These are phyloP conservation scores for Epichloe festucae DNA, from an alignment of 2,329 filamentous ascomycete genomes.

Conservation along the genomic window DNA sequence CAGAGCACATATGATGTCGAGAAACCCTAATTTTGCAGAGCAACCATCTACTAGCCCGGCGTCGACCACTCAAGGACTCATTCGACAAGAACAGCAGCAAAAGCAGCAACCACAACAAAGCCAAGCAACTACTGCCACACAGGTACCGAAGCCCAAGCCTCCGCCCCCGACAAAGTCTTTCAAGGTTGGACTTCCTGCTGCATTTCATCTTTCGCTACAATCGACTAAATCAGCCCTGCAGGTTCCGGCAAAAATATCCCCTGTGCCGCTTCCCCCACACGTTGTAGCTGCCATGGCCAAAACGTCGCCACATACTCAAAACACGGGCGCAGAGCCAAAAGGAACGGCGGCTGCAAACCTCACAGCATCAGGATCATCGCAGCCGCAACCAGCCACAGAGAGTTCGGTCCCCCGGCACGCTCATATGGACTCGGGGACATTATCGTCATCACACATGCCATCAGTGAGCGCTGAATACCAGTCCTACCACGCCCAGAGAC, in stretches of 20 bases:
- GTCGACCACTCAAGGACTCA: not conserved
- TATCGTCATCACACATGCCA: constrained; percentile 4
- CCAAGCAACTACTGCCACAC: constrained; percentile 1
- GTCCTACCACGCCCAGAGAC: not conserved
- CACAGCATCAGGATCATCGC: constrained; percentile 5
- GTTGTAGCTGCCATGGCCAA: constrained; percentile 26
- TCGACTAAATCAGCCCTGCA: constrained; percentile 18
- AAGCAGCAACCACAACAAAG: not conserved
- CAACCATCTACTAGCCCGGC: constrained; percentile 4
- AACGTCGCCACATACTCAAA: not conserved
- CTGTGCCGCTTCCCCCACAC: constrained; percentile 31
- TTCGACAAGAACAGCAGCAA: not conserved
- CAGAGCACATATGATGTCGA: constrained; percentile 29
- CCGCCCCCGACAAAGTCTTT: constrained; percentile 15
- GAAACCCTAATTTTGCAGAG: constrained; percentile 15
- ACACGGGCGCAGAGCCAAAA: not conserved
- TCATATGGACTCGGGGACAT: not conserved
- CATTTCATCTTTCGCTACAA: constrained; percentile 11
- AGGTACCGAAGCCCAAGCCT: constrained; percentile 13
- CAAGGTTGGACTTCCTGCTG: constrained; percentile 20
- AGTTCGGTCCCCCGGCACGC: not conserved
- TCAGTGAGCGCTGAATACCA: not conserved
- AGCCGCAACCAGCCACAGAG: not conserved
- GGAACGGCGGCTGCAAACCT: constrained; percentile 7
- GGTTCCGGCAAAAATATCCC: constrained; percentile 28